Evolutionary conservation across 2,329 filamentous ascomycete species (phyloP), one percentile per base, ranked within the genome.

Genomic region (Diaporthe eres): DNA sequence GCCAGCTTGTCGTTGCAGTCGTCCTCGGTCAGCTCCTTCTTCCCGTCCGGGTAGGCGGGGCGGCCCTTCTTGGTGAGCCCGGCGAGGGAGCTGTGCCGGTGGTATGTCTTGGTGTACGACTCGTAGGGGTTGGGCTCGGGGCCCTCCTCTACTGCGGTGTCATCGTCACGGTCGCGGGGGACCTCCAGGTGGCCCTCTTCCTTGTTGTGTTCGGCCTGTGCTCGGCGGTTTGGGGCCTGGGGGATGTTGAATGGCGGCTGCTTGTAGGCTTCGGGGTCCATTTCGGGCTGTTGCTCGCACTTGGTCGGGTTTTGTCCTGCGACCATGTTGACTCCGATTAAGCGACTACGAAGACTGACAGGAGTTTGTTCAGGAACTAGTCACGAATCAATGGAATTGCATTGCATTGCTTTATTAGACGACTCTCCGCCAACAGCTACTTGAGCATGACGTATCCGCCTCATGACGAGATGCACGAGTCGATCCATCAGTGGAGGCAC

Each of bases 1-100:
- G 85, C 88, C 2, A 89, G 86, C 34, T 82, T 80, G 22, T 86
- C 81, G 70, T 89, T 88, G 80, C 85, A 86, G 55, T 89, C 86
- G 22, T 83, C 84, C 74, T 89, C 88, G 0, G 84, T 86, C 76
- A 90, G 83, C 37, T 79, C 76, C 84, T 37, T 79, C 78, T 86
- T 86, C 77, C 81, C 80, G 28, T 80, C 79, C 0, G 75, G 63
- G 0, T 28, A 25, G 0, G 13, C 7, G 1, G 63, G 44, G 13
- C 63, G 63, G 13, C 37, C 63, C 31, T 53, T 68, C 12, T 37
- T 68, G 3, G 63, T 28, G 12, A 68, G 47, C 8, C 63, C 63
- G 12, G 44, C 63, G 31, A 68, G 63, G 6, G 63, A 68, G 44
- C 63, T 68, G 63, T 68, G 44, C 4, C 63, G 63, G 31, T 53